phyloP scores from a whole-genome alignment of 352 stramenopile genomes.

The Globisporangium cederbergense region DNA sequence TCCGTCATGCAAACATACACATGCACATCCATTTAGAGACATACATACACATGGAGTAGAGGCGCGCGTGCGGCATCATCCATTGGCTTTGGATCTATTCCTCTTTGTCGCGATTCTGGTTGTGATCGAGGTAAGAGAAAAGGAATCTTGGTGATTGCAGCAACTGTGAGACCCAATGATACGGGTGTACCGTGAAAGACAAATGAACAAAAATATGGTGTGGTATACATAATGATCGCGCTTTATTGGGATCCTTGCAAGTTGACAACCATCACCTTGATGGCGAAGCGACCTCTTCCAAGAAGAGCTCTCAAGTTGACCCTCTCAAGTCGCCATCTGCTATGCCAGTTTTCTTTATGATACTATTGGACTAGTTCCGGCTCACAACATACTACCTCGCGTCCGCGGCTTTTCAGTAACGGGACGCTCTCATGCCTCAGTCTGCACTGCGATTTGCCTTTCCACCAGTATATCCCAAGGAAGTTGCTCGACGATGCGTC shows the following conservation, averaged over 20 bases:
- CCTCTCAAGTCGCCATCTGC: background rate
- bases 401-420: too few species aligned
- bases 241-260: background rate
- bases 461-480: too few species aligned
- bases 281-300: background rate
- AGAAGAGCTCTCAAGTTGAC: background rate
- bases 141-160: background rate
- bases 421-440: too few species aligned
- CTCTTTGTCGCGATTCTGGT: background rate
- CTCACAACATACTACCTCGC: too few species aligned
- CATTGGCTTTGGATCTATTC: background rate
- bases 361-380: too few species aligned
- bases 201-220: background rate
- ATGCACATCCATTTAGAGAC: background rate
- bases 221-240: background rate
- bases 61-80: background rate
- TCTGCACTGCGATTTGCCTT: too few species aligned
- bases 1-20: constrained; percentile 3
- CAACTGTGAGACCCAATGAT: background rate
- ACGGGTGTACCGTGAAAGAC: too few species aligned
- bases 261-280: background rate
- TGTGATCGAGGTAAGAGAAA: background rate
- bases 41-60: background rate
- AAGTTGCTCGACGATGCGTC: too few species aligned
- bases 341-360: too few species aligned